Base-by-base conservation (phyloP, 2,329 filamentous ascomycete species). In the Pseudogymnoascus pannorum region DNA sequence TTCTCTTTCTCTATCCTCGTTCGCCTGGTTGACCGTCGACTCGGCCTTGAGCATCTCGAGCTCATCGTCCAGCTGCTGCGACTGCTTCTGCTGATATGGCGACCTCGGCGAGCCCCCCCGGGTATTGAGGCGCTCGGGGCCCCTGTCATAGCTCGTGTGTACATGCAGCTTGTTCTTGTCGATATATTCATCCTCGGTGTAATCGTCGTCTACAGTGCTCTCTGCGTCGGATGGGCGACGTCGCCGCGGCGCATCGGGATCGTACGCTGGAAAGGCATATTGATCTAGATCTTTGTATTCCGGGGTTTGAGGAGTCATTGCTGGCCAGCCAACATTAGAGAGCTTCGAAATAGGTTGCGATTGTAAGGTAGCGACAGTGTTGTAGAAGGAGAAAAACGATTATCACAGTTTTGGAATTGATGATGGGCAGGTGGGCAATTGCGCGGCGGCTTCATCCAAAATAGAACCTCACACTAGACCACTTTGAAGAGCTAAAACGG, bases 31-130 rank as follows among this genome's bases (percentile, higher is more conserved):
- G 1, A 83, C 78, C 60, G 85, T 78, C 9, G 83, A 78, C 73
- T 90, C 87, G 1, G 85, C 82, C 65, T 86, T 81, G 51, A 88
- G 76, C 70, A 89, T 75, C 44, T 82, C 78, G 59, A 89, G 73
- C 63, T 89, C 86, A 72, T 90, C 87, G 61, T 87, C 81, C 29
- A 89, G 74, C 54, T 85, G 77, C 63, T 79, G 78, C 5, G 81
- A 79, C 68, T 86, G 78, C 38, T 85, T 78, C 14, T 76, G 78
- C 62, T 80, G 77, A 0, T 83, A 83, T 1, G 82, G 79, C 0
- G 85, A 86, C 40, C 68, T 63, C 4, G 71, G 68, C 1, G 67
- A 69, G 11, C n/a, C 14, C 11, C 54, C 48, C 18, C 59, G 62
- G 68, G 63, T 71, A 62, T 12, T 67, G 26, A 59, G 63, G 24